Evolutionary conservation across 192 early-diverging fungal species (phyloP).

Genomic region (Podila verticillata): DNA sequence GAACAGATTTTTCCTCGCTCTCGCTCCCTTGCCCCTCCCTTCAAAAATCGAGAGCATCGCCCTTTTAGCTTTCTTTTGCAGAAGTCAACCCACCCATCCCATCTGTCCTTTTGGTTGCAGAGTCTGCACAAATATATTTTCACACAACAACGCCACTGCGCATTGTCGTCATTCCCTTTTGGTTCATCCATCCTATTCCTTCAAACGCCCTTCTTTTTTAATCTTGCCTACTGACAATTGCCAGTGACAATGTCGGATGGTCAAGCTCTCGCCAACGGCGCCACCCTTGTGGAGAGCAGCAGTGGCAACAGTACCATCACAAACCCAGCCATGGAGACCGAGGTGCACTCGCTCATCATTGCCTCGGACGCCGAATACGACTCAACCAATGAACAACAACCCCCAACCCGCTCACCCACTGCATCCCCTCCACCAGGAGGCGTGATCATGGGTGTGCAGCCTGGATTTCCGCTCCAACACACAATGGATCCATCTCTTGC

Average conservation of each 20-base stretch:
- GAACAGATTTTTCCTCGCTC: background rate
- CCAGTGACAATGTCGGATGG: too few species aligned
- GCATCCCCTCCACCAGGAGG: constrained; percentile 14
- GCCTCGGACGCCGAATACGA: constrained; percentile 38
- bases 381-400: constrained; percentile 29
- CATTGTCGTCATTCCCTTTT: too few species aligned
- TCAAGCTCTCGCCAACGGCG: background rate
- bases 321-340: background rate
- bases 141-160: too few species aligned
- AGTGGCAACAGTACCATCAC: background rate
- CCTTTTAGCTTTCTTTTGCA: background rate
- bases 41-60: background rate
- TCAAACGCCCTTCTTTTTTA: background rate
- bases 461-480: too few species aligned
- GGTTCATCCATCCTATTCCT: background rate
- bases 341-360: constrained; percentile 25
- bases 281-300: background rate
- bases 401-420: constrained; percentile 26
- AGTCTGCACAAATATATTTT: background rate
- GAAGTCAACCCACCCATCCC: constrained; percentile 2
- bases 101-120: background rate
- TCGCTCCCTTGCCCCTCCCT: background rate
- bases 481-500: too few species aligned
- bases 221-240: background rate
- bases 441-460: too few species aligned